phyloP scores from a whole-genome alignment of 2,329 filamentous ascomycete genomes.

The Epichloe typhina region DNA sequence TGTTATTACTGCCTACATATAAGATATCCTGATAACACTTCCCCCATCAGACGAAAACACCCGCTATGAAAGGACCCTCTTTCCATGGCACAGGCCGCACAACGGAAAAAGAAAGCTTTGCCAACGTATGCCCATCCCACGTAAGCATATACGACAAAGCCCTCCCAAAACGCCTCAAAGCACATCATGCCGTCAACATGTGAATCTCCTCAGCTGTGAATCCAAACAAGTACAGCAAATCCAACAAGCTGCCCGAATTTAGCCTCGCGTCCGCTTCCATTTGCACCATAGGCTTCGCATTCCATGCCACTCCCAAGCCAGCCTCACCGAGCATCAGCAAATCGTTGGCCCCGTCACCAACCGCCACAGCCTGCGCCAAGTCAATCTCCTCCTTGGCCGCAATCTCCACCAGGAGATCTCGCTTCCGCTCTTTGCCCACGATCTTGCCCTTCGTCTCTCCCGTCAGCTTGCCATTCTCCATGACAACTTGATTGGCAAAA shows the following conservation, averaged over 20 bases:
- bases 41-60: background rate
- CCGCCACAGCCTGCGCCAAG: slow-evolving; percentile 54
- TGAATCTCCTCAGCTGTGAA: slow-evolving; percentile 49
- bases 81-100: background rate
- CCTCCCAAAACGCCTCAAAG: background rate
- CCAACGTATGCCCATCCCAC: background rate
- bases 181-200: slow-evolving; percentile 10
- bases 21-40: background rate
- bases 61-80: background rate
- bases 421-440: slow-evolving; percentile 64
- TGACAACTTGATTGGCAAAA: slow-evolving; percentile 70
- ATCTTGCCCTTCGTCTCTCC: slow-evolving; percentile 61
- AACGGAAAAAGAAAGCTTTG: background rate
- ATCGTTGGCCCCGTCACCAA: slow-evolving; percentile 77
- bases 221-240: slow-evolving; percentile 63
- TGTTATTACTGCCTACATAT: background rate
- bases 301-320: slow-evolving; percentile 68
- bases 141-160: background rate
- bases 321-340: slow-evolving; percentile 66
- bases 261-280: slow-evolving; percentile 59
- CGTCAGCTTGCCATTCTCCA: slow-evolving; percentile 49
- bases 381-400: slow-evolving; percentile 53
- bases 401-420: slow-evolving; percentile 57
- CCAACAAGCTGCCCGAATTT: slow-evolving; percentile 57
- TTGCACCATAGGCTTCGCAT: slow-evolving; percentile 73